Percentiles rank a stretch among this genome's conserved stretches.
Conservation (phyloP, 2,329 filamentous ascomycete species). For the Arthroderma sp. region DNA sequence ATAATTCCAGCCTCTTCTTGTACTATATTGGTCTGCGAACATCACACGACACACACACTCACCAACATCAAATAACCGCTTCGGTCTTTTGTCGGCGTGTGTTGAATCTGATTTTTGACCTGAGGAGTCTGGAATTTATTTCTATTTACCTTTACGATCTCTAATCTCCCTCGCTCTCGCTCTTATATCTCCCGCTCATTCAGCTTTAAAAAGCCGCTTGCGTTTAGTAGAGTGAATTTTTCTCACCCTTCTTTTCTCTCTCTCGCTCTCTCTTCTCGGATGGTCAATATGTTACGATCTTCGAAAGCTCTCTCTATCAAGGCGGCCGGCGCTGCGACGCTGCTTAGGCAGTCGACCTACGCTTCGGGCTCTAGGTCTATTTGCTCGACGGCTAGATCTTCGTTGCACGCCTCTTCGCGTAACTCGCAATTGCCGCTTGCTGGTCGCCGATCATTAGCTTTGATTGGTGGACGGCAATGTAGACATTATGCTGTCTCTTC, state of each 20-base stretch:
- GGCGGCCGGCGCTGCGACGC: slow-evolving; percentile 25
- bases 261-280: neutral
- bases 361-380: slow-evolving; percentile 14
- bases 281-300: slow-evolving; percentile 10
- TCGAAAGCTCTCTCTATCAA: slow-evolving; percentile 21
- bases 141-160: neutral
- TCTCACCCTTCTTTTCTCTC: no score
- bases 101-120: neutral
- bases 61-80: neutral
- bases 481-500: slow-evolving; percentile 47
- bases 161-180: neutral
- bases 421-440: slow-evolving; percentile 25
- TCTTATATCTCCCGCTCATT: slow-evolving; percentile 6
- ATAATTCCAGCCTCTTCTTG: slow-evolving; percentile 10
- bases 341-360: slow-evolving; percentile 23
- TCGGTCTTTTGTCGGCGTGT: neutral
- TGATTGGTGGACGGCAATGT: slow-evolving; percentile 25
- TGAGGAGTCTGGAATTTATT: neutral
- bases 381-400: slow-evolving; percentile 4
- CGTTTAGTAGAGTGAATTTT: no score
- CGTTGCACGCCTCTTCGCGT: slow-evolving; percentile 1
- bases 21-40: neutral
- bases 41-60: neutral
- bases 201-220: slow-evolving; percentile 1
- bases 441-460: slow-evolving; percentile 29